Percentiles rank a stretch among this genome's conserved stretches.
Conservation (phyloP, 441 rosid genomes). For the Aleurites moluccanus region DNA sequence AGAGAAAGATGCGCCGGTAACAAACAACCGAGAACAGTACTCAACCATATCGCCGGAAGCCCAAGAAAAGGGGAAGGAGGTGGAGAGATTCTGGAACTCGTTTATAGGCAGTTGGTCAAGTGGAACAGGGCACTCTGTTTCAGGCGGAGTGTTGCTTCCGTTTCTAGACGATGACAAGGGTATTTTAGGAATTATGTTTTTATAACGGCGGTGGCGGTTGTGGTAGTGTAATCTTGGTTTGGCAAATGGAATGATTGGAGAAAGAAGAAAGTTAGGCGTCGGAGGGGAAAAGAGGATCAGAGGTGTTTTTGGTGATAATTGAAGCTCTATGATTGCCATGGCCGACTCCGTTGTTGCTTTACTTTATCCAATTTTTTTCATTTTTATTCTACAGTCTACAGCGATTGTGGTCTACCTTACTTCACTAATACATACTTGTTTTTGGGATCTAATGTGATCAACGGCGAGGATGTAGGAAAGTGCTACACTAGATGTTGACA, state of each 20-base stretch:
- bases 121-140: constrained; percentile 83
- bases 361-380: not conserved
- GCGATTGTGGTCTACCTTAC: too few species aligned
- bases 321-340: constrained; percentile 35
- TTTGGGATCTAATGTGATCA: not conserved
- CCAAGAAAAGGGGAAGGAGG: constrained; percentile 87
- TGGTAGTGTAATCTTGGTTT: constrained; percentile 17
- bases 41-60: constrained; percentile 57
- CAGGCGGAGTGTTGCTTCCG: constrained; percentile 61
- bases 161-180: constrained; percentile 41
- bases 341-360: not conserved
- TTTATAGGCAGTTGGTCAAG: constrained; percentile 76
- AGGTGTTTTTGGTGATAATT: constrained; percentile 26
- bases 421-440: too few species aligned
- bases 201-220: constrained; percentile 18
- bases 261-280: constrained; percentile 6
- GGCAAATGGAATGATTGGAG: constrained; percentile 14
- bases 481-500: too few species aligned
- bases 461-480: constrained; percentile 1
- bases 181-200: constrained; percentile 19
- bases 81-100: constrained; percentile 73
- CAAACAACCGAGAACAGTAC: constrained; percentile 56
- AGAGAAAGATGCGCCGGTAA: constrained; percentile 72
- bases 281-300: constrained; percentile 7
- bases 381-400: too few species aligned